These are phyloP conservation scores for Fulvia fulva DNA, from an alignment of 2,329 filamentous ascomycete genomes.

Conservation along the genomic window DNA sequence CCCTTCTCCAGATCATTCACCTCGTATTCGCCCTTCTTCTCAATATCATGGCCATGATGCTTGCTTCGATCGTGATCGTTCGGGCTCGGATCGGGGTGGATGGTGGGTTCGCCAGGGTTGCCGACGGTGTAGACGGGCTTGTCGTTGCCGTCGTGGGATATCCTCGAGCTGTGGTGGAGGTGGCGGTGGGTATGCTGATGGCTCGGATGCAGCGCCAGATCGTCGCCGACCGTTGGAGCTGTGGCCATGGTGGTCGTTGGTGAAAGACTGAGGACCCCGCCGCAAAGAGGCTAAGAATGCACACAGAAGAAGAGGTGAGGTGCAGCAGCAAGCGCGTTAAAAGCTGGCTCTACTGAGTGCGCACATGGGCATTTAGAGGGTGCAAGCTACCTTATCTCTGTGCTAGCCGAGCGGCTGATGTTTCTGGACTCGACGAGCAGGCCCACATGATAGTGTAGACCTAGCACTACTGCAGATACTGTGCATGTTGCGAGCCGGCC, in stretches of 20 bases:
- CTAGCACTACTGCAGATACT: too few relatives aligned
- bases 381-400: background rate
- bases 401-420: background rate
- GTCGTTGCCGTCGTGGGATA: slow-evolving; percentile 17
- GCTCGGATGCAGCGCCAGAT: slow-evolving; percentile 37
- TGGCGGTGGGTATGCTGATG: slow-evolving; percentile 40
- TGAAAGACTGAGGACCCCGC: background rate
- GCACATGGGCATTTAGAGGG: background rate
- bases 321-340: background rate
- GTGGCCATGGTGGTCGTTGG: background rate
- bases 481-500: too few relatives aligned
- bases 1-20: slow-evolving; percentile 22
- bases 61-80: slow-evolving; percentile 14
- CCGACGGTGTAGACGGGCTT: slow-evolving; percentile 18
- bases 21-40: slow-evolving; percentile 20
- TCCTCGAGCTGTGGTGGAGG: slow-evolving; percentile 35
- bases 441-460: too few relatives aligned
- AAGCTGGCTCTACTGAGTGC: background rate
- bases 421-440: background rate
- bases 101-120: slow-evolving; percentile 20
- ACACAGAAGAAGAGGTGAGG: background rate
- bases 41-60: slow-evolving; percentile 13
- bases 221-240: slow-evolving; percentile 11
- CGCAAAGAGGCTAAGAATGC: background rate
- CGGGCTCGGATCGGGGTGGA: slow-evolving; percentile 18